Percentiles rank a stretch among this genome's conserved stretches.
Evolutionary conservation across 108 stramenopile species (phyloP).

Genomic region (Nannochloropsis gaditana): DNA sequence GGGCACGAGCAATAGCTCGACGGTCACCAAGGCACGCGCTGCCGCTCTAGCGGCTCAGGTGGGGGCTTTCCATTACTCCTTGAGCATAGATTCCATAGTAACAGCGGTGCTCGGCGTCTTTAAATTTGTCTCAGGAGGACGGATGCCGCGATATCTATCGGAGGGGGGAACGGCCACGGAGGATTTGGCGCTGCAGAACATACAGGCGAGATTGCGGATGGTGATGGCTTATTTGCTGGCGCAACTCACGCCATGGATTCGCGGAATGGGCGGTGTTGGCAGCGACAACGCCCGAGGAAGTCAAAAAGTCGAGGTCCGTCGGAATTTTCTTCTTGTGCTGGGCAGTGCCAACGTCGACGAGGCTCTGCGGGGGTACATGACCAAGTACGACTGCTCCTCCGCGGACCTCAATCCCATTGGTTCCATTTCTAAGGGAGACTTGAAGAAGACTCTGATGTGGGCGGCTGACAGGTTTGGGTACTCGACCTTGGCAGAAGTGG

Average conservation of each 20-base stretch:
- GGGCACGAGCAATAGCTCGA: constrained; percentile 84
- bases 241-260: constrained; percentile 91
- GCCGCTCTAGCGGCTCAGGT: constrained; percentile 72
- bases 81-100: constrained; percentile 84
- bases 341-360: constrained; percentile 98
- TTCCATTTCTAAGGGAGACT: constrained; percentile 73
- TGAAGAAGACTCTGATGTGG: constrained; percentile 64
- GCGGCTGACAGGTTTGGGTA: constrained; percentile 61
- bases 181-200: constrained; percentile 96
- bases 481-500: constrained; percentile 67
- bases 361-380: constrained; percentile 96
- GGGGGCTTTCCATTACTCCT: constrained; percentile 79
- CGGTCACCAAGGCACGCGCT: constrained; percentile 69
- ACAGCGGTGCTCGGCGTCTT: constrained; percentile 76
- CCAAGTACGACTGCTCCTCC: constrained; percentile 96
- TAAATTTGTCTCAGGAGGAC: constrained; percentile 60
- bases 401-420: constrained; percentile 99
- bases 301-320: background rate
- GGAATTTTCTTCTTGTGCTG: constrained; percentile 86
- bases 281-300: background rate
- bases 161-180: constrained; percentile 76
- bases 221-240: constrained; percentile 92
- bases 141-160: constrained; percentile 68
- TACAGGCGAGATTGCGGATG: constrained; percentile 95
- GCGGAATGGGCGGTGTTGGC: constrained; percentile 56